Evolutionary conservation across 2,329 filamentous ascomycete genomes (phyloP).

Genomic region (Ceratocystis lukuohia): DNA sequence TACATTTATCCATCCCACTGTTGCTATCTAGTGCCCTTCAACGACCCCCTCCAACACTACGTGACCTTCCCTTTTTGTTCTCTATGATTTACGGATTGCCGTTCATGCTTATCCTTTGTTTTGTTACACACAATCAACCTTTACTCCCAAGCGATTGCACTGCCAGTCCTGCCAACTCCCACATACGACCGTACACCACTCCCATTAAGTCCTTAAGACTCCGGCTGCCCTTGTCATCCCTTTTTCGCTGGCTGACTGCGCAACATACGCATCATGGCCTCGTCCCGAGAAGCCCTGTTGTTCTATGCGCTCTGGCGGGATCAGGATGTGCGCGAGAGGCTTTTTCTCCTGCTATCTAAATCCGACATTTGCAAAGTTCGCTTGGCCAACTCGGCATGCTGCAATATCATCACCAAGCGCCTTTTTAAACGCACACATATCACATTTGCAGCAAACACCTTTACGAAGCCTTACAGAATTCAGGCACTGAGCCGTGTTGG

Average conservation of each 20-base stretch:
- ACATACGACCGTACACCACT: background rate
- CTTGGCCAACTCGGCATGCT: constrained; percentile 55
- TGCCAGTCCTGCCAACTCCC: background rate
- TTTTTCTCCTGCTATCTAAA: constrained; percentile 38
- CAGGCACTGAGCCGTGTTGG: constrained; percentile 66
- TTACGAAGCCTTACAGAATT: constrained; percentile 60
- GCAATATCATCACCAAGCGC: constrained; percentile 52
- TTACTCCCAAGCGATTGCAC: constrained; percentile 1
- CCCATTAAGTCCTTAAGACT: background rate
- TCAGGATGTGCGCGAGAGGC: constrained; percentile 35
- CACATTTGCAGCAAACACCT: constrained; percentile 60
- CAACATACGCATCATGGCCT: constrained; percentile 13
- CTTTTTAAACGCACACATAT: constrained; percentile 57
- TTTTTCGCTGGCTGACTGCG: constrained; percentile 16
- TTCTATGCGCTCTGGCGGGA: constrained; percentile 45
- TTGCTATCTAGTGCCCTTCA: background rate
- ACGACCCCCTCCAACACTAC: too few species aligned
- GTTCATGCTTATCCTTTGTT: constrained; percentile 12
- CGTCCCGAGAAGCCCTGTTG: constrained; percentile 26
- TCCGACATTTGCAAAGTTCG: constrained; percentile 47
- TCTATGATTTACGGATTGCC: constrained; percentile 9
- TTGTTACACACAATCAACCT: constrained; percentile 5
- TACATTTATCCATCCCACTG: background rate
- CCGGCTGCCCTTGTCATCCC: constrained; percentile 12
- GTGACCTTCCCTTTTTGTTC: background rate